Percentiles rank a stretch among this genome's conserved stretches.
These are phyloP conservation scores for Imleria badia DNA, from an alignment of 768 basidiomycete genomes.

Conservation along the genomic window DNA sequence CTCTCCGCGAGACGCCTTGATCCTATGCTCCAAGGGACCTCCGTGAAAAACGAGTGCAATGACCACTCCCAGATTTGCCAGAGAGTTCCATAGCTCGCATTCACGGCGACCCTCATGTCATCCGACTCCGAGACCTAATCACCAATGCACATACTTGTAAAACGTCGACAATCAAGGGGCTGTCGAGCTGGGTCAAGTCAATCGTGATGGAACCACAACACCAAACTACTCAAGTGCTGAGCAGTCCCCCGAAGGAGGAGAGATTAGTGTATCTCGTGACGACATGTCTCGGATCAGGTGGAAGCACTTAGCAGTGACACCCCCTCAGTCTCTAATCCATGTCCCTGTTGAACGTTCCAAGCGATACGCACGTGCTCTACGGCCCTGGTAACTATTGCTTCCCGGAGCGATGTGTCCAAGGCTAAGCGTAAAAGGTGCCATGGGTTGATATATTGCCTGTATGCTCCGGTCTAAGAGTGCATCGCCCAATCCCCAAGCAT, in stretches of 20 bases:
- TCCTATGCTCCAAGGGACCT: slow-evolving; percentile 58
- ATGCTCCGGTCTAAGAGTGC: slow-evolving; percentile 35
- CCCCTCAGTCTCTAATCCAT: neutral
- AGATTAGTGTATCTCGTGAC: neutral
- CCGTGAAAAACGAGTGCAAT: slow-evolving; percentile 67
- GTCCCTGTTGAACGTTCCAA: neutral
- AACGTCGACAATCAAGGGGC: slow-evolving; percentile 56
- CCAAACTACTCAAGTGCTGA: slow-evolving; percentile 38
- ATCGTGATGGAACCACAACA: slow-evolving; percentile 55
- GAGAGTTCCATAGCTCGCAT: slow-evolving; percentile 61
- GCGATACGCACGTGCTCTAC: neutral
- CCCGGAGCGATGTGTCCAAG: neutral
- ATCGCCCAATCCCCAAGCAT: slow-evolving; percentile 55
- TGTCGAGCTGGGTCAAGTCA: slow-evolving; percentile 46
- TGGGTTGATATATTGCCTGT: neutral
- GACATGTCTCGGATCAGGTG: neutral
- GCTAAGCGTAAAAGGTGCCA: neutral
- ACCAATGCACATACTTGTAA: slow-evolving; percentile 51
- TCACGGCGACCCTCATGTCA: slow-evolving; percentile 36
- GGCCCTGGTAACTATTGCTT: neutral
- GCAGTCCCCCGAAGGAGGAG: neutral
- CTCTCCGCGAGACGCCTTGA: too few relatives aligned
- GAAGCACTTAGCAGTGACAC: too few relatives aligned
- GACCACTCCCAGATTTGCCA: slow-evolving; percentile 62
- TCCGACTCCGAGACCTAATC: too few relatives aligned